Conservation (phyloP, 768 basidiomycete genomes). For the Harrya chromipes region DNA sequence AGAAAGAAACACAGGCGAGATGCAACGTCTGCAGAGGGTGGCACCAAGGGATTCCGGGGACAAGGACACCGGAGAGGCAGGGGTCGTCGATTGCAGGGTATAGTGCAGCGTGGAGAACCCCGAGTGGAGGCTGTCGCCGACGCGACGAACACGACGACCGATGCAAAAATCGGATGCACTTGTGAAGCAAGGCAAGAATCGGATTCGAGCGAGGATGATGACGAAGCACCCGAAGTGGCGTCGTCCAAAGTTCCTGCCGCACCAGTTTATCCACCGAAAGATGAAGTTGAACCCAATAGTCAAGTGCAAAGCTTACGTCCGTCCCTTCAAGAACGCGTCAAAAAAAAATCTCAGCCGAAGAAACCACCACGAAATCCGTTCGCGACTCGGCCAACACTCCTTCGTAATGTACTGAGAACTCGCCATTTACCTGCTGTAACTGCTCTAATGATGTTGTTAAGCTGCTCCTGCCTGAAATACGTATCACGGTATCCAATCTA, state of each 20-base stretch:
- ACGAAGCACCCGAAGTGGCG: constrained; percentile 52
- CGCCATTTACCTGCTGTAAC: background rate
- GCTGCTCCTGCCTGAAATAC: constrained; percentile 84
- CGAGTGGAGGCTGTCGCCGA: background rate
- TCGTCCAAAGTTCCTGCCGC: constrained; percentile 47
- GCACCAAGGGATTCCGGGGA: background rate
- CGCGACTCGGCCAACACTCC: constrained; percentile 60
- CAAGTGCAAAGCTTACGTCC: constrained; percentile 5
- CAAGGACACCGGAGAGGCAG: constrained; percentile 28
- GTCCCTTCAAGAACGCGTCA: constrained; percentile 7
- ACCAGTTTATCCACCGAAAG: constrained; percentile 2
- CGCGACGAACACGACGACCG: background rate
- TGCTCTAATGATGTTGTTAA: constrained; percentile 30
- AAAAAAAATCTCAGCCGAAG: constrained; percentile 43
- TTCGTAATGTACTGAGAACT: constrained; percentile 64
- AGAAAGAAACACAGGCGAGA: constrained; percentile 43
- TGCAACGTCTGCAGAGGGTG: background rate
- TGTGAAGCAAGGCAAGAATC: constrained; percentile 15
- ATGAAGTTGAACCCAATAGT: constrained; percentile 2
- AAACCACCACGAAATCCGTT: constrained; percentile 61
- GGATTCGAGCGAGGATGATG: constrained; percentile 34
- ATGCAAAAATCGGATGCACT: background rate
- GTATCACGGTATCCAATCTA: constrained; percentile 84
- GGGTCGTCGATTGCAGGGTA: constrained; percentile 25
- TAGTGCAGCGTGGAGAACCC: background rate